These are phyloP conservation scores for Candida corydali DNA, from an alignment of 805 yeast genomes.

Conservation along the genomic window DNA sequence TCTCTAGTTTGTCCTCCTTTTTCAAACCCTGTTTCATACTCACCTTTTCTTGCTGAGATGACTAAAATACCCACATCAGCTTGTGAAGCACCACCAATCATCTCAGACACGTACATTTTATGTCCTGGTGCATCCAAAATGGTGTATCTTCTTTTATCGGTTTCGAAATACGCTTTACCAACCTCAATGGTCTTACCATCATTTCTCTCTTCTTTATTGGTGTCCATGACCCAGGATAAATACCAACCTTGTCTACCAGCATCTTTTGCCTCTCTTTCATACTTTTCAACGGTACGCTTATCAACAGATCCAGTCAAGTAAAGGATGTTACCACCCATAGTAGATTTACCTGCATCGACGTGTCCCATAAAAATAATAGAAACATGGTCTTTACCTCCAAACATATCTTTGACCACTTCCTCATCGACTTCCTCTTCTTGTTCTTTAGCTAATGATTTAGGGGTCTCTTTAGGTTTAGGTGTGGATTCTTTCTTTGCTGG, in stretches of 20 bases:
- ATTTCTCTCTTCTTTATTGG: constrained; percentile 96
- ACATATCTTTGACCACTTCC: constrained; percentile 85
- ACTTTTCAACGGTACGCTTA: constrained; percentile 96
- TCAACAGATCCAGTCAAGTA: constrained; percentile 95
- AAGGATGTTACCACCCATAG: constrained; percentile 97
- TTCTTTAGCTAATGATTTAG: constrained; percentile 48
- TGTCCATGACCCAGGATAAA: constrained; percentile 98
- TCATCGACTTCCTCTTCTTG: constrained; percentile 83
- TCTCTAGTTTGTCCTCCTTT: constrained; percentile 99
- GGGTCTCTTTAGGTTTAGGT: constrained; percentile 9
- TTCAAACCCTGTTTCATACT: constrained; percentile 98
- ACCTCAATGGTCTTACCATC: constrained; percentile 99
- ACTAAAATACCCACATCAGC: constrained; percentile 98
- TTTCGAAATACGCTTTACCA: constrained; percentile 96
- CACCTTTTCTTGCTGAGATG: constrained; percentile 98
- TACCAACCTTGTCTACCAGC: constrained; percentile 99
- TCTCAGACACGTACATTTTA: constrained; percentile 96
- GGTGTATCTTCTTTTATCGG: constrained; percentile 96
- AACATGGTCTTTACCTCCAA: constrained; percentile 96
- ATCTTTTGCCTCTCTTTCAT: constrained; percentile 97
- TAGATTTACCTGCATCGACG: constrained; percentile 98
- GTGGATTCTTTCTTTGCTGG: constrained; percentile 17
- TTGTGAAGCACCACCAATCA: constrained; percentile 99
- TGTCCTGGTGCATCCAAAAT: constrained; percentile 99
- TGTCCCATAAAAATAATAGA: constrained; percentile 99